Evolutionary conservation across 2,329 filamentous ascomycete species (phyloP), one percentile per base, ranked within the genome.

Genomic region (Bipolaris cookei): DNA sequence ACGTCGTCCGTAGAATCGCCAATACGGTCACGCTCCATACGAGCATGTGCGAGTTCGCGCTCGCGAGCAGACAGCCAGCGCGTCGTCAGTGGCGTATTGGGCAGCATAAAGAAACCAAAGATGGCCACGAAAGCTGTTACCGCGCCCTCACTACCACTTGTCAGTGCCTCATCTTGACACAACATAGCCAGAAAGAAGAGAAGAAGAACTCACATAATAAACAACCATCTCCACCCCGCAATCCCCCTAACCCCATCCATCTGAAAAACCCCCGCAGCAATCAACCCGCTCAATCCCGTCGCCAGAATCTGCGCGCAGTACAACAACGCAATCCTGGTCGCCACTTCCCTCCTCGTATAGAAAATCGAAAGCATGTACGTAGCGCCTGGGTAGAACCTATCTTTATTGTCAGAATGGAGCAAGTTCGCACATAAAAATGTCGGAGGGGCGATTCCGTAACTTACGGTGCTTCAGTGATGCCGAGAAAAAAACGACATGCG

Each of bases 321-420:
- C 10, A 80, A 62, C 18, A 76, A 49, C 0, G 76, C 69, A 41
- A 76, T 75, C 7, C 76, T 69, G 3, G 71, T 70, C 1, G 75
- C 74, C 34, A 78, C 63, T 61, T 78, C 76, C 50, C 82, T 82
- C 38, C 86, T 80, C 1, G 86, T 89, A 69, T 89, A 89, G 81
- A 86, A 89, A 56, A 87, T 86, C 0, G 84, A 86, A 32, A 89
- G 78, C 55, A 88, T 84, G 42, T 88, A 80, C 4, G 88, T 79
- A 0, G 84, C 84, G 34, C 87, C 87, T 0, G 87, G 86, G 39
- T 88, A 79, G 67, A 88, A 88, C 25, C 25, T 28, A 28, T 10
- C 25, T 28, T 28, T 28, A 10, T 4, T 8, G 25, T 28, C 3
- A 28, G 25, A 10, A 21, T 4, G 21, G 21, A 21, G 21, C 21